These are phyloP conservation scores for Coemansia sp. DNA, from an alignment of 192 early-diverging fungal species.

Conservation along the genomic window DNA sequence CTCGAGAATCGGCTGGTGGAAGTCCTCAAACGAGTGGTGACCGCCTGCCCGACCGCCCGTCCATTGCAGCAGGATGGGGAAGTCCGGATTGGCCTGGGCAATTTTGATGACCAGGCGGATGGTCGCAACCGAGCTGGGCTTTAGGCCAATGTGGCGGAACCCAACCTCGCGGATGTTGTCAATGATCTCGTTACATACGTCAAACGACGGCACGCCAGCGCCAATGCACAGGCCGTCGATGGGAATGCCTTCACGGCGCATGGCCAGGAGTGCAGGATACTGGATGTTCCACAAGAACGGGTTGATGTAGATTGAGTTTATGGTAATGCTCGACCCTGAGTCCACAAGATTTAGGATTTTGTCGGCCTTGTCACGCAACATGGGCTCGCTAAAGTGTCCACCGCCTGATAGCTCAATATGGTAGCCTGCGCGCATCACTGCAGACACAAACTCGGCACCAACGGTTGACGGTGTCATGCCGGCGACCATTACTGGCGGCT, in stretches of 20 bases:
- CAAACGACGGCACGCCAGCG: slow-evolving; percentile 86
- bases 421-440: slow-evolving; percentile 85
- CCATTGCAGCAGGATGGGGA: slow-evolving; percentile 95
- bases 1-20: slow-evolving; percentile 79
- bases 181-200: slow-evolving; percentile 85
- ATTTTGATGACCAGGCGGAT: slow-evolving; percentile 85
- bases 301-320: slow-evolving; percentile 90
- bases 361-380: slow-evolving; percentile 75
- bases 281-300: slow-evolving; percentile 85
- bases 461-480: slow-evolving; percentile 90
- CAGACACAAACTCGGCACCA: slow-evolving; percentile 75
- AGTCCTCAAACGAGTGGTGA: slow-evolving; percentile 96
- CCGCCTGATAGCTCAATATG: slow-evolving; percentile 84
- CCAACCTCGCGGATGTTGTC: slow-evolving; percentile 72
- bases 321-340: slow-evolving; percentile 80
- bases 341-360: slow-evolving; percentile 74
- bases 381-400: slow-evolving; percentile 80
- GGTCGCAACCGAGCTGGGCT: slow-evolving; percentile 82
- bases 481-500: slow-evolving; percentile 90
- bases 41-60: slow-evolving; percentile 94
- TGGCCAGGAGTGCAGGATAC: slow-evolving; percentile 76
- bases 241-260: slow-evolving; percentile 86
- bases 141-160: slow-evolving; percentile 84
- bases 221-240: slow-evolving; percentile 91
- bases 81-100: slow-evolving; percentile 80